Evolutionary conservation across 352 stramenopile species (phyloP).

Genomic region (Globisporangium paddicum): DNA sequence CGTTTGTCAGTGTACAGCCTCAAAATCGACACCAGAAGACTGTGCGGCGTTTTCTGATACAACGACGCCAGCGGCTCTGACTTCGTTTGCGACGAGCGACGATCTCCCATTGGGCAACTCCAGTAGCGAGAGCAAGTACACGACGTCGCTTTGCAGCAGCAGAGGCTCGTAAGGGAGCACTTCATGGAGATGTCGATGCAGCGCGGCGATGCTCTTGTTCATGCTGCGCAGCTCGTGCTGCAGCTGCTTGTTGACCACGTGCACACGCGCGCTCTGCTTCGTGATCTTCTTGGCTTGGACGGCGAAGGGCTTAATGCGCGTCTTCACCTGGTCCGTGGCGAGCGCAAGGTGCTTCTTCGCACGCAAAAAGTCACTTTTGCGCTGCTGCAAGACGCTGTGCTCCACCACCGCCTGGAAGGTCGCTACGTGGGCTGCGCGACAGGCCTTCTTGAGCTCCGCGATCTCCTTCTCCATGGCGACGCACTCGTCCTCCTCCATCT

Average conservation of each 20-base stretch:
- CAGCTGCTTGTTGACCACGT: constrained; percentile 44
- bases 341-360: constrained; percentile 18
- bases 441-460: constrained; percentile 35
- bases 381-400: constrained; percentile 26
- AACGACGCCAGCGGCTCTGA: background rate
- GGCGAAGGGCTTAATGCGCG: constrained; percentile 55
- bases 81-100: constrained; percentile 13
- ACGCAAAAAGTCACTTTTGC: constrained; percentile 29
- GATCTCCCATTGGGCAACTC: constrained; percentile 12
- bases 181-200: constrained; percentile 34
- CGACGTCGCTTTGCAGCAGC: constrained; percentile 46
- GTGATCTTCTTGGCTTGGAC: constrained; percentile 54
- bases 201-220: constrained; percentile 27
- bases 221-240: constrained; percentile 44
- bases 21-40: background rate
- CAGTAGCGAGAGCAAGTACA: constrained; percentile 26
- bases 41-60: background rate
- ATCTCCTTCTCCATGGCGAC: constrained; percentile 44
- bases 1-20: background rate
- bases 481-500: constrained; percentile 38
- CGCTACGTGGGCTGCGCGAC: constrained; percentile 36
- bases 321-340: constrained; percentile 34
- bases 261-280: constrained; percentile 42
- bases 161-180: constrained; percentile 51
- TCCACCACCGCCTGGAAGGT: constrained; percentile 30